A percentile compares a stretch with the other conserved stretches of the same genome.
phyloP scores from a whole-genome alignment of 495 filamentous ascomycete species.

The Penicillium psychrofluorescens region DNA sequence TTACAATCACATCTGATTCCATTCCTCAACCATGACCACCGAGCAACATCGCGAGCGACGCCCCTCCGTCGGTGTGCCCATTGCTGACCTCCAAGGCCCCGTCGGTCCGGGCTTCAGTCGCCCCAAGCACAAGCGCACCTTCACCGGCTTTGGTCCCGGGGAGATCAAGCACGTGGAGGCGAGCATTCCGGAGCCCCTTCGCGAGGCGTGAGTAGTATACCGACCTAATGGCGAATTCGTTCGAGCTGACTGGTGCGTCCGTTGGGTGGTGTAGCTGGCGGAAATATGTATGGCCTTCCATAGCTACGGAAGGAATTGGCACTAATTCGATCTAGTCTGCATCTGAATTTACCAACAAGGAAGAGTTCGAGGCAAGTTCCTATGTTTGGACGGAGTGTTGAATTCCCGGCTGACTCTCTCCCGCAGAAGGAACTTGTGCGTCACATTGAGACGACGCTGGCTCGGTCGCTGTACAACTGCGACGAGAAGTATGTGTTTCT shows the following conservation, averaged over 20 bases:
- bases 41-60: conserved; percentile 50
- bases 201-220: conserved; percentile 57
- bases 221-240: neutral
- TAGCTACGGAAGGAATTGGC: too few relatives aligned
- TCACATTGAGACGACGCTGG: conserved; percentile 94
- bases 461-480: conserved; percentile 95
- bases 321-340: conserved; percentile 38
- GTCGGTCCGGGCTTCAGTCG: conserved; percentile 65
- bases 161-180: conserved; percentile 94
- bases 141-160: conserved; percentile 78
- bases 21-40: conserved; percentile 9
- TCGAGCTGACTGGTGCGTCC: conserved; percentile 9
- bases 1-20: neutral
- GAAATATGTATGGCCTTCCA: conserved; percentile 53
- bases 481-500: conserved; percentile 61
- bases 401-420: conserved; percentile 1
- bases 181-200: conserved; percentile 78
- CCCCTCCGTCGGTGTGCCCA: conserved; percentile 72
- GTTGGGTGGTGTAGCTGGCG: conserved; percentile 53
- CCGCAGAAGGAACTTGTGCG: conserved; percentile 70
- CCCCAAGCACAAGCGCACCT: conserved; percentile 92
- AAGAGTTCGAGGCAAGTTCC: conserved; percentile 56
- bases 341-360: conserved; percentile 65
- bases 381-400: neutral
- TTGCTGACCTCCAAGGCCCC: conserved; percentile 74